phyloP scores from a whole-genome alignment of 495 filamentous ascomycete genomes.

The Venustampulla echinocandica region DNA sequence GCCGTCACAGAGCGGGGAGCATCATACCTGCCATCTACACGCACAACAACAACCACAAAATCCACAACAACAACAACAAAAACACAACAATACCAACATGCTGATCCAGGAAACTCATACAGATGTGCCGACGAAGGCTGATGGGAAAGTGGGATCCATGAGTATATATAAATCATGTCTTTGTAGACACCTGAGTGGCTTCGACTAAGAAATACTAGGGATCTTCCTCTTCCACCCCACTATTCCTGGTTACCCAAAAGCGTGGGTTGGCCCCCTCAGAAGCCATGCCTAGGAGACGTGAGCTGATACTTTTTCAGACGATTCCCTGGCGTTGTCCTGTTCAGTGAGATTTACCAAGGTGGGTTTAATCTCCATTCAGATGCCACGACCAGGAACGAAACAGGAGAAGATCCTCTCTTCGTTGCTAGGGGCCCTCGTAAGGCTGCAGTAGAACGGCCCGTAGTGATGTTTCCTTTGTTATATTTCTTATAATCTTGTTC shows the following conservation, averaged over 20 bases:
- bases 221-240: slow-evolving; percentile 85
- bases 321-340: slow-evolving; percentile 86
- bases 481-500: no score
- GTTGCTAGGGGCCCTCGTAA: no score
- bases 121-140: slow-evolving; percentile 60
- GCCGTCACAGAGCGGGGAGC: background rate
- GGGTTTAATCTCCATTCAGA: no score
- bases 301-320: slow-evolving; percentile 35
- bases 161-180: slow-evolving; percentile 33
- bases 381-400: no score
- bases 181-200: background rate
- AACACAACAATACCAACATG: slow-evolving; percentile 37
- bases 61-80: background rate
- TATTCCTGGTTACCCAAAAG: slow-evolving; percentile 76
- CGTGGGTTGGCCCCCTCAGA: slow-evolving; percentile 39
- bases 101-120: slow-evolving; percentile 55
- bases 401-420: no score
- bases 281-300: slow-evolving; percentile 5
- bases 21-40: background rate
- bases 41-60: background rate
- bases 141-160: slow-evolving; percentile 50
- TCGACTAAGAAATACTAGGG: slow-evolving; percentile 31
- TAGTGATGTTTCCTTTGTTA: no score
- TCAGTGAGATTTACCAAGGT: slow-evolving; percentile 97
- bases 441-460: no score